Percentiles rank a stretch among this genome's conserved stretches.
phyloP scores from a whole-genome alignment of 768 basidiomycete genomes.

The Tylopilus vinaceipallidus region DNA sequence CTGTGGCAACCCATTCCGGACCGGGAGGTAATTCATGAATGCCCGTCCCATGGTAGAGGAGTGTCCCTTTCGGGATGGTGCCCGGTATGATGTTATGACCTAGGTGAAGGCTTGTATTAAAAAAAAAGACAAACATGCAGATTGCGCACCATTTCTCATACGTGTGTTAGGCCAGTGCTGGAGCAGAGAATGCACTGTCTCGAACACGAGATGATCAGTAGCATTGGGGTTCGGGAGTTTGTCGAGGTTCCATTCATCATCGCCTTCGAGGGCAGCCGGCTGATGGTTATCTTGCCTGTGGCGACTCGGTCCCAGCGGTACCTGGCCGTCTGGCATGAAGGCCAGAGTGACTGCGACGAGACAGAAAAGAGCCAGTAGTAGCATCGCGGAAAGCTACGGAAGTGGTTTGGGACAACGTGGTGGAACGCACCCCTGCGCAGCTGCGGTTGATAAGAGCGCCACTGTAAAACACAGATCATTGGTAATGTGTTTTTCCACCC shows the following conservation, averaged over 20 bases:
- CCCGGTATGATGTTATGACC: conserved; percentile 32
- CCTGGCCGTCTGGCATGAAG: too few species aligned
- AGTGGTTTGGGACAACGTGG: too few species aligned
- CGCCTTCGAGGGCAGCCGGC: too few species aligned
- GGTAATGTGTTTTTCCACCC: too few species aligned
- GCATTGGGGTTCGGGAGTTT: conserved; percentile 6
- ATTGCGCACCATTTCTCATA: conserved; percentile 40
- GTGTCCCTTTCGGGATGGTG: conserved; percentile 34
- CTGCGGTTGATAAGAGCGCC: too few species aligned
- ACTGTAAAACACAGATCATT: too few species aligned
- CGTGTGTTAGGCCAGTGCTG: conserved; percentile 42
- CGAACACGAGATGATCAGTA: conserved; percentile 29
- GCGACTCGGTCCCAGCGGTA: too few species aligned
- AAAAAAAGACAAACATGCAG: conserved; percentile 8
- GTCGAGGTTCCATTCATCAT: neutral
- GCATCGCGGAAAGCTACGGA: too few species aligned
- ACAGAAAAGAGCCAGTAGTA: too few species aligned
- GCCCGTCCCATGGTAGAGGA: conserved; percentile 34
- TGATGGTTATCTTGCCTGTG: too few species aligned
- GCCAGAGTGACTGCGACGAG: too few species aligned
- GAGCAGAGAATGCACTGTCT: conserved; percentile 25
- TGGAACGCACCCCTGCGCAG: too few species aligned
- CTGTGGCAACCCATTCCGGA: conserved; percentile 35
- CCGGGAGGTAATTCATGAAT: conserved; percentile 23
- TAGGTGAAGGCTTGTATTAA: conserved; percentile 12